These are phyloP conservation scores for Panicum virgatum DNA, from an alignment of 202 grass and related monocot species.

Conservation along the genomic window DNA sequence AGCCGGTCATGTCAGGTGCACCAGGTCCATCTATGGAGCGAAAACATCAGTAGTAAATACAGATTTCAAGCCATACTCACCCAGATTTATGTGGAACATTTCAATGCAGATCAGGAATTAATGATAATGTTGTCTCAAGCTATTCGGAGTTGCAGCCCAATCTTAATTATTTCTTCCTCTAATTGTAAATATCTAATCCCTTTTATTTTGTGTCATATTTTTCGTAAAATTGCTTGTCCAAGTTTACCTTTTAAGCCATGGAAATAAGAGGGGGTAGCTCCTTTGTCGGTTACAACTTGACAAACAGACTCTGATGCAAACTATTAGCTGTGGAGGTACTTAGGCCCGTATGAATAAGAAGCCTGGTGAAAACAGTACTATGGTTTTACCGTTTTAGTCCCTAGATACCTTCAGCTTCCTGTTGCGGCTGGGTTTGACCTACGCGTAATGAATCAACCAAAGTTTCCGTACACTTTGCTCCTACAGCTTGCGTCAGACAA, in stretches of 20 bases:
- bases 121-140: background rate
- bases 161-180: background rate
- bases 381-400: background rate
- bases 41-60: constrained; percentile 33
- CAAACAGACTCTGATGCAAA: background rate
- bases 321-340: background rate
- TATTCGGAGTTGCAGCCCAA: background rate
- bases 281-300: background rate
- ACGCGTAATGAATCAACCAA: background rate
- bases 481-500: background rate
- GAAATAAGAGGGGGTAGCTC: background rate
- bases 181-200: background rate
- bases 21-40: constrained; percentile 59
- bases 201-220: background rate
- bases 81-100: background rate
- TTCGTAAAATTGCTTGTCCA: background rate
- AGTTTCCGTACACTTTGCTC: background rate
- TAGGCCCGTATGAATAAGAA: background rate
- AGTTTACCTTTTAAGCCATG: background rate
- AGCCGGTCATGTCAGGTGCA: constrained; percentile 69
- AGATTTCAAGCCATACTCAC: background rate
- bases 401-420: too few species aligned
- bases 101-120: constrained; percentile 4
- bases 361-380: background rate
- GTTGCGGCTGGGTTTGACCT: too few species aligned